Conservation (phyloP, 2,329 filamentous ascomycete species). For the Trichoderma sp. region DNA sequence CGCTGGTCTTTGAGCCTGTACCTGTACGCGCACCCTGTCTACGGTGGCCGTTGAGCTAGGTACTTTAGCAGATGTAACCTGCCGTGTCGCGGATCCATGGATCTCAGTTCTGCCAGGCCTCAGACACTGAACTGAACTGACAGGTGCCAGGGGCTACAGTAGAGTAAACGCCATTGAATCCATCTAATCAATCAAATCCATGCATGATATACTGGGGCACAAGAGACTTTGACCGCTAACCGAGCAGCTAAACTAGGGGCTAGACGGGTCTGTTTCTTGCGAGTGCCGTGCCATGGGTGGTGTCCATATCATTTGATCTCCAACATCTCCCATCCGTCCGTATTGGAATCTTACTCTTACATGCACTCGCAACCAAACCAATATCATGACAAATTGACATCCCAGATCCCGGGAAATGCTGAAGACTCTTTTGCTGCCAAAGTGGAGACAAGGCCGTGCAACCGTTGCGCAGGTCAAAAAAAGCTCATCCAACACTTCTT, state of each 20-base stretch:
- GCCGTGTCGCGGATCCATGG: constrained; percentile 11
- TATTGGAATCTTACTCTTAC: neutral
- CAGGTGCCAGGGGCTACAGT: constrained; percentile 11
- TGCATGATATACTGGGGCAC: neutral
- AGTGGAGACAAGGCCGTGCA: neutral
- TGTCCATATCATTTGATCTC: too few species aligned
- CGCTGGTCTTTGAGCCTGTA: neutral
- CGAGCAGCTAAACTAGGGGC: neutral
- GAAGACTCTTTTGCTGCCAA: neutral
- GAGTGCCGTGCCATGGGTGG: neutral
- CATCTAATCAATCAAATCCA: too few species aligned
- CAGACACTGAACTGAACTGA: constrained; percentile 11
- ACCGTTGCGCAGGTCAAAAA: neutral
- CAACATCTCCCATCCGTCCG: neutral
- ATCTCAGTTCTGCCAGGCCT: constrained; percentile 3
- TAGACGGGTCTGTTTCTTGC: neutral
- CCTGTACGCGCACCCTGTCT: neutral
- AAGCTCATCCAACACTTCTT: neutral
- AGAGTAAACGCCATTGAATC: neutral
- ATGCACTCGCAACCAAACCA: neutral
- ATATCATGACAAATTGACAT: neutral
- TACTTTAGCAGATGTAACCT: neutral
- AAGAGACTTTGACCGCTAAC: neutral
- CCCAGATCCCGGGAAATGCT: neutral
- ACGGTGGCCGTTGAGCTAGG: neutral